Evolutionary conservation across 2,329 filamentous ascomycete genomes (phyloP), one percentile per base, ranked within the genome.

Genomic region (Phyllachora maydis): DNA sequence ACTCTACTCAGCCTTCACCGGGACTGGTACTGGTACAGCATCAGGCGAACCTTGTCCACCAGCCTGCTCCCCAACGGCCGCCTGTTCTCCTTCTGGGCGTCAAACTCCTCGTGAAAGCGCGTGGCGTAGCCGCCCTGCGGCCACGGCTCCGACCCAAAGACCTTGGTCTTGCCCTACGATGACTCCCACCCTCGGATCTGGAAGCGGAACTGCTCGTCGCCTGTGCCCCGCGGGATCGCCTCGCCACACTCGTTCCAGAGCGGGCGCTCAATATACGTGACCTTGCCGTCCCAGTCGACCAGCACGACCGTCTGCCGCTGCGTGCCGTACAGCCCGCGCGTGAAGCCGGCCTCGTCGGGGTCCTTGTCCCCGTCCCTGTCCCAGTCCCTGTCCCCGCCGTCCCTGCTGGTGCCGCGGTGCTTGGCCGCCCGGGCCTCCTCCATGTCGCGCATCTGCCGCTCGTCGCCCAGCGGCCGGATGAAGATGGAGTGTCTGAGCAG

Each of bases 281-380:
- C 61, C 17, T 64, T 64, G 3, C 67, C 67, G 3, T 69, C 52
- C 59, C 61, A 67, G 33, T 69, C 65, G 5, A 72, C 59, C 21
- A 71, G 43, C 9, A 73, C 42, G 9, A 71, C 46, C 0, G 66
- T 72, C 46, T 73, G 67, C 18, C 67, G 47, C 43, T 73, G 67
- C 4, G 67, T 73, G 4, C 67, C 67, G 34, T 73, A 73, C 31
- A 67, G 47, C 2, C 67, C 67, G 4, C 54, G 61, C 37, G 61
- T 58, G 32, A 65, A 67, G 2, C 51, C 52, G 20, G 35, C 31
- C 18, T 33, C 28, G 43, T 52, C 26, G 31, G 40, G 16, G 38
- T 52, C 50, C 14, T 44, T 42, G 22, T 50, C 40, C 19, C 49
- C 41, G 4, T 39, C 35, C 16, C 47, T 35, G 25, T 34, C 37